phyloP scores from a whole-genome alignment of 768 basidiomycete genomes.

The Crucibulum laeve region DNA sequence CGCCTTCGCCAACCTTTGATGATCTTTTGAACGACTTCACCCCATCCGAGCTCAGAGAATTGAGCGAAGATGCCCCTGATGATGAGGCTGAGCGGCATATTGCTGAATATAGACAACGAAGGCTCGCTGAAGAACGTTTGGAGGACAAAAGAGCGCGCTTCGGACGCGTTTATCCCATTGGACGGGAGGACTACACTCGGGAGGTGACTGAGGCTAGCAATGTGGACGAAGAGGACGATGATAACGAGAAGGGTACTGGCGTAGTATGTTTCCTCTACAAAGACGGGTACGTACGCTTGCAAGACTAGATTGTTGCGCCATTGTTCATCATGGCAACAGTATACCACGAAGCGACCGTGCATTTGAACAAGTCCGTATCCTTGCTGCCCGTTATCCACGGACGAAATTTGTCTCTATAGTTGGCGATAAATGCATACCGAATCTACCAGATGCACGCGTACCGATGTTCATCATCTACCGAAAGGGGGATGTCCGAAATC shows the following conservation, averaged over 20 bases:
- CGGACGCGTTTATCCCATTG: constrained; percentile 84
- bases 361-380: constrained; percentile 57
- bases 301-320: no score
- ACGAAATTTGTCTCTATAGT: constrained; percentile 97
- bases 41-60: constrained; percentile 56
- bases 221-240: constrained; percentile 58
- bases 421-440: constrained; percentile 93
- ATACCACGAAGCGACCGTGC: constrained; percentile 79
- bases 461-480: constrained; percentile 94
- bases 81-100: constrained; percentile 76
- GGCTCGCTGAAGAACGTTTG: constrained; percentile 57
- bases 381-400: constrained; percentile 82
- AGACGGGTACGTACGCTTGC: constrained; percentile 84
- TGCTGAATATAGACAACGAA: constrained; percentile 58
- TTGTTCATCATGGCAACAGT: no score
- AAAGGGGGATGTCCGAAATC: constrained; percentile 85
- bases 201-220: constrained; percentile 94
- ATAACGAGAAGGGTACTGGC: constrained; percentile 74
- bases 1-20: constrained; percentile 68
- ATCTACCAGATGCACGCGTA: constrained; percentile 85
- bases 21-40: constrained; percentile 65
- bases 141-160: constrained; percentile 64
- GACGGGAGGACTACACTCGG: constrained; percentile 88
- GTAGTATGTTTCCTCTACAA: constrained; percentile 95
- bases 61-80: constrained; percentile 70